Conservation (phyloP, 176 grass and related monocot species). For the Chrysopogon serrulatus region DNA sequence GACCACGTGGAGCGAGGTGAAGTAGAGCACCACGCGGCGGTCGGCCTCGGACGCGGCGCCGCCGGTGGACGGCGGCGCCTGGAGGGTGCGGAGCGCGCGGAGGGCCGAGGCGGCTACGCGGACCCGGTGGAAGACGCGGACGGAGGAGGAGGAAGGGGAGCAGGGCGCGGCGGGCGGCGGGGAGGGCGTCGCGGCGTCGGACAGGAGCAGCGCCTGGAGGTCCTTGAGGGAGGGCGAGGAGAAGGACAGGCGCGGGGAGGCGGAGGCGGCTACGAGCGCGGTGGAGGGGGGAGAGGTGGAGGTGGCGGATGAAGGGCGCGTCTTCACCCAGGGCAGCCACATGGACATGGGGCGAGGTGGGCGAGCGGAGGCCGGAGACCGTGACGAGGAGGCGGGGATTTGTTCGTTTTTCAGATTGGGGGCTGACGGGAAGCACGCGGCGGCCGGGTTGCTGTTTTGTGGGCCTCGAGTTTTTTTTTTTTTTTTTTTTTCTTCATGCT, state of each 20-base stretch:
- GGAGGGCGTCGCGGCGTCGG: constrained; percentile 15
- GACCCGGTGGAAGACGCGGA: constrained; percentile 59
- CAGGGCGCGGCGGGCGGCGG: neutral
- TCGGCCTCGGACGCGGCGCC: constrained; percentile 23
- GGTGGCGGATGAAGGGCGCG: constrained; percentile 33
- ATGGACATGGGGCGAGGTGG: constrained; percentile 56
- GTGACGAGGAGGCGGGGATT: constrained; percentile 16
- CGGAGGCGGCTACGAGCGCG: constrained; percentile 8
- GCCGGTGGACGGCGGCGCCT: neutral
- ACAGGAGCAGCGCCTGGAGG: constrained; percentile 49
- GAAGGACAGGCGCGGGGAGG: constrained; percentile 48
- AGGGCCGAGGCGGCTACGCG: constrained; percentile 45
- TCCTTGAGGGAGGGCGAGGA: constrained; percentile 64
- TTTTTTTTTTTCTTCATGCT: constrained; percentile 2
- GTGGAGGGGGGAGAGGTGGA: constrained; percentile 14
- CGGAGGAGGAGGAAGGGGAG: constrained; percentile 13
- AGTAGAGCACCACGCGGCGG: constrained; percentile 71
- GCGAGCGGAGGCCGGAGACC: constrained; percentile 6
- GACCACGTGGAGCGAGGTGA: constrained; percentile 67
- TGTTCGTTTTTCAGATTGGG: constrained; percentile 31
- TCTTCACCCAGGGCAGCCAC: constrained; percentile 70
- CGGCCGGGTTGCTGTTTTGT: constrained; percentile 10
- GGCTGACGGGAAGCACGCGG: neutral
- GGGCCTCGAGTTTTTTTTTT: constrained; percentile 1
- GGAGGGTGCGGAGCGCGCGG: constrained; percentile 43